A percentile compares a stretch with the other conserved stretches of the same genome.
phyloP scores from a whole-genome alignment of 1,284 basidiomycete genomes.

The Clitocybe nebularis region DNA sequence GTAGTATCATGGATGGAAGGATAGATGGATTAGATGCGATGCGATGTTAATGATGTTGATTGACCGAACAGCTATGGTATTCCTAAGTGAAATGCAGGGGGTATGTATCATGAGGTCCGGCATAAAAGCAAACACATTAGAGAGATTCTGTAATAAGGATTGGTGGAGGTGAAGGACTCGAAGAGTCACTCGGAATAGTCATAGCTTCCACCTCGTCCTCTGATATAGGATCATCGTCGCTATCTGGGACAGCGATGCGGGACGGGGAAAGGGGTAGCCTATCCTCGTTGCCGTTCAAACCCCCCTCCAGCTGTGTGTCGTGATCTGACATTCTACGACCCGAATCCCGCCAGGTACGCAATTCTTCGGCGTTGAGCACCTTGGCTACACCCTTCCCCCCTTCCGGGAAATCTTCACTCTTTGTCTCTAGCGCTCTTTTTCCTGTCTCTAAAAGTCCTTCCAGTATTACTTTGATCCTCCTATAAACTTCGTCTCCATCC shows the following conservation, averaged over 20 bases:
- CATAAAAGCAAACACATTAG: constrained; percentile 13
- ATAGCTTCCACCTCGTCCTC: constrained; percentile 32
- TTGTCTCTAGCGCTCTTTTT: constrained; percentile 56
- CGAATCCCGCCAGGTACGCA: constrained; percentile 53
- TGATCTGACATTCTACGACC: constrained; percentile 20
- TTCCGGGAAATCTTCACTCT: constrained; percentile 47
- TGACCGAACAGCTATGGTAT: constrained; percentile 8
- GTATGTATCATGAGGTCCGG: constrained; percentile 6
- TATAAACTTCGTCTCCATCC: constrained; percentile 49
- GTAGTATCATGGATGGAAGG: constrained; percentile 10
- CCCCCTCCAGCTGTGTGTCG: constrained; percentile 12
- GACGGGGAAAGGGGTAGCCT: constrained; percentile 6
- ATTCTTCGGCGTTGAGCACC: constrained; percentile 69
- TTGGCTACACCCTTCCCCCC: constrained; percentile 46
- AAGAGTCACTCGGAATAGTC: constrained; percentile 23
- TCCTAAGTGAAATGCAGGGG: constrained; percentile 5
- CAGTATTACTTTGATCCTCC: constrained; percentile 55
- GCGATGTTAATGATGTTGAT: constrained; percentile 14
- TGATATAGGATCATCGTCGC: constrained; percentile 13
- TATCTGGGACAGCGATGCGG: constrained; percentile 8
- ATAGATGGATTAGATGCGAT: constrained; percentile 17
- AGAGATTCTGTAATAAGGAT: constrained; percentile 32
- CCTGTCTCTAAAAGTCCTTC: constrained; percentile 62
- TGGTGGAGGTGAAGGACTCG: constrained; percentile 28
- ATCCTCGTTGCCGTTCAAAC: constrained; percentile 2